Evolutionary conservation across 2,329 filamentous ascomycete species (phyloP), one percentile per base, ranked within the genome.

Genomic region (Zalaria obscura): DNA sequence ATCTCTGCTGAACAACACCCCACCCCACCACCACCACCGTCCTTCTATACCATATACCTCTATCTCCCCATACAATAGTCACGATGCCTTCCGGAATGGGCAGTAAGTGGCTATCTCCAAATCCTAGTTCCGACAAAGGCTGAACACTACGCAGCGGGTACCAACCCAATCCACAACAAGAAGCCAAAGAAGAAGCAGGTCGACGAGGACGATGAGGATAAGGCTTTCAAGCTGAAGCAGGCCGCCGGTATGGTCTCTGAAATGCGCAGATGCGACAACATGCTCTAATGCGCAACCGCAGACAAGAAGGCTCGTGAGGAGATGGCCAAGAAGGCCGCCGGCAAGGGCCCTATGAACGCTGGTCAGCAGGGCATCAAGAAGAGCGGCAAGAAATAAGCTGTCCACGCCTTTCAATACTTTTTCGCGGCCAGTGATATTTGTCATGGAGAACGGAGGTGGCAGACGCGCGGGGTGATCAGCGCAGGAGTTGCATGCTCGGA

Each of bases 301-400:
- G 67, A 70, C 52, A 69, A 70, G 62, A 91, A 93, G 68, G 66
- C 84, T 25, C 50, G 54, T 83, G 85, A 88, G 53, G 82, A 85
- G 58, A 86, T 88, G 72, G 83, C 82, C 36, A 81, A 78, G 65
- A 89, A 93, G 68, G 66, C 83, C 36, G 80, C 82, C 55, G 83
- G 83, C 63, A 93, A 93, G 69, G 89, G 89, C 3, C 88, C 89
- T 32, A 61, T 95, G 60, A 88, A 87, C 67, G 81, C 78, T 28
- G 87, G 86, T 29, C 64, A 72, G 38, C 85, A 93, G 67, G 87
- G 86, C 48, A 94, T 96, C 71, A 95, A 95, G 80, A 95, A 94
- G 77, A 91, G 83, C 47, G 88, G 87, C 65, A 94, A 95, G 83
- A 93, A 95, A 80, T 93, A 73, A 18, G 18, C 18, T 18, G 18